A percentile compares a stretch with the other conserved stretches of the same genome.
Conservation (phyloP, 176 grass and related monocot genomes). For the Musa acuminata region DNA sequence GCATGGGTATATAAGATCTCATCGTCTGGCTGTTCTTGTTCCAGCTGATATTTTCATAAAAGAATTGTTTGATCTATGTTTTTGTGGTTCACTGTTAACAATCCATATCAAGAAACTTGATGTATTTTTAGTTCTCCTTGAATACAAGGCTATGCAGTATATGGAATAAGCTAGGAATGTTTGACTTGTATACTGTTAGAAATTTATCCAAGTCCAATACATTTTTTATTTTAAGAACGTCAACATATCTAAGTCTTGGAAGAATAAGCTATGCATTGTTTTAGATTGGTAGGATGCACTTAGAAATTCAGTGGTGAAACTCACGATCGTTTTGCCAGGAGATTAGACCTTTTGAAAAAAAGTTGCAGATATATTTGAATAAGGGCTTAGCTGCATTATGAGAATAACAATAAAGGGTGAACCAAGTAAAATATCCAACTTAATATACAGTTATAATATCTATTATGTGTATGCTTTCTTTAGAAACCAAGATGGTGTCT, state of each 20-base stretch:
- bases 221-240: too few species aligned
- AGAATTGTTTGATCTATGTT: neutral
- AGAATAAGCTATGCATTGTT: too few species aligned
- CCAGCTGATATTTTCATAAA: neutral
- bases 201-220: too few species aligned
- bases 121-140: too few species aligned
- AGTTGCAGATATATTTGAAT: neutral
- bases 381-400: neutral
- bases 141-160: too few species aligned
- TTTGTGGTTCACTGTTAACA: too few species aligned
- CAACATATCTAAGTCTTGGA: too few species aligned
- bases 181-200: too few species aligned
- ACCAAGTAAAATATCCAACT: neutral
- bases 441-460: neutral
- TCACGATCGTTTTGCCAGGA: neutral
- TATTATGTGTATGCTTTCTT: neutral
- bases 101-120: too few species aligned
- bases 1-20: slow-evolving; percentile 46
- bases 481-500: neutral
- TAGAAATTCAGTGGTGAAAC: too few species aligned
- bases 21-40: neutral
- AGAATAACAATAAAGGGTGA: neutral
- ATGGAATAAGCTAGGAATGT: too few species aligned
- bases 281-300: too few species aligned
- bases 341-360: neutral